A percentile compares a stretch with the other conserved stretches of the same genome.
Evolutionary conservation across 352 stramenopile genomes (phyloP).

Genomic region (Globisporangium sylvaticum): DNA sequence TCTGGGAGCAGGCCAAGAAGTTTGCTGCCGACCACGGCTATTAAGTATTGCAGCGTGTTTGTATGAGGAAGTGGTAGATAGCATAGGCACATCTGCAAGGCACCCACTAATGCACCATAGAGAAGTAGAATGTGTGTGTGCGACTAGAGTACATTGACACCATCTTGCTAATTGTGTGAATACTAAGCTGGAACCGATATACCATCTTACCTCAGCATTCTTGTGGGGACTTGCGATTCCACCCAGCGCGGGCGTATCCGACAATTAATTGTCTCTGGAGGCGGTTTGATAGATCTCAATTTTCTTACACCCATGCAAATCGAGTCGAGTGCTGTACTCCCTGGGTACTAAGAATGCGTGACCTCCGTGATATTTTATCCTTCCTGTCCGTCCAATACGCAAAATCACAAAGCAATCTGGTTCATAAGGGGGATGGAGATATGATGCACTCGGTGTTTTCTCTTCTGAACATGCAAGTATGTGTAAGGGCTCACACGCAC

Average conservation of each 20-base stretch:
- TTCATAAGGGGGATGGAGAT: background rate
- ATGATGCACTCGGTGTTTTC: background rate
- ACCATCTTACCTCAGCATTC: too few relatives aligned
- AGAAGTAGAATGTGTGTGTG: background rate
- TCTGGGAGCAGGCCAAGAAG: slow-evolving; percentile 84
- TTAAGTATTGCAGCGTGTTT: slow-evolving; percentile 22
- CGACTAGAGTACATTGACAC: background rate
- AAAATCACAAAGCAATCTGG: background rate
- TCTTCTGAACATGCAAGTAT: background rate
- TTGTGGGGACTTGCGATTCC: too few relatives aligned
- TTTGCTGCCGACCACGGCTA: slow-evolving; percentile 59
- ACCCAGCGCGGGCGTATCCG: too few relatives aligned
- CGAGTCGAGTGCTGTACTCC: background rate
- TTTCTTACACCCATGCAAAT: too few relatives aligned
- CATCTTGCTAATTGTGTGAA: too few relatives aligned
- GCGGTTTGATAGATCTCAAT: too few relatives aligned
- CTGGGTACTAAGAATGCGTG: background rate
- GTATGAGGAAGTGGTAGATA: background rate
- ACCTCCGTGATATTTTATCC: background rate
- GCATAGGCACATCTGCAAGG: background rate
- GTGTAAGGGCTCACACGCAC: background rate
- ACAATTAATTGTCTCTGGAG: too few relatives aligned
- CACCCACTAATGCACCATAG: background rate
- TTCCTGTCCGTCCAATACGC: background rate
- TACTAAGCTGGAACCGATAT: too few relatives aligned